Evolutionary conservation across 192 early-diverging fungal genomes (phyloP), one percentile per base, ranked within the genome.

Genomic region (Rhizophagus prolifer): DNA sequence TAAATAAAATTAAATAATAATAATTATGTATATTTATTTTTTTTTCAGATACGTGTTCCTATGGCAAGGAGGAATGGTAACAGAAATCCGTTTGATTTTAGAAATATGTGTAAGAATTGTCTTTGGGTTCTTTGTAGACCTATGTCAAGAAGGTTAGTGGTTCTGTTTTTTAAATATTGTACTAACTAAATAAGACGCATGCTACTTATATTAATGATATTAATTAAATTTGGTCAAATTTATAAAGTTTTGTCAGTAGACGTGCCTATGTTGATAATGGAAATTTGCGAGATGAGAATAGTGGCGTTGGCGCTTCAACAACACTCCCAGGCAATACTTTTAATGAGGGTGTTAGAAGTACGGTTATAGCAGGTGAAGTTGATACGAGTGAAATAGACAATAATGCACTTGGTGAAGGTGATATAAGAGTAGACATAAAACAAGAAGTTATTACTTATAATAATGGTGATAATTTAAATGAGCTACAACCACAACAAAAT

Each of bases 61-160:
- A 73, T 79, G 38, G 74, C 76, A 79, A 66, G 72, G n/a, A 62
- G 76, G 58, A 77, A 83, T 75, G 64, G 79, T 14, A 80, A 77
- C 50, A 73, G 82, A 4, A 83, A 86, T 54, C 85, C 84, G 1
- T 92, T 85, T 74, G 86, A 85, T 72, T 82, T 79, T 60, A 88
- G 88, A 12, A 87, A 80, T 46, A 62, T 79, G 4, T 71, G 77
- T 28, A 41, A 16, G 26, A 92, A 93, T 80, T 85, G 88, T 58
- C 58, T 80, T 19, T 86, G 86, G 70, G 83, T 89, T 4, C 68
- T 92, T 13, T 93, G 88, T 78, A 75, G 88, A 38, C 85, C 86
- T 41, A 82, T 82, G 13, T 78, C 83, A 16, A 80, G 82, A 67
- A 88, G 87, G 84, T 88, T 83, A 46, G 47, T 41, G 19, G 2